phyloP scores from a whole-genome alignment of 1,284 basidiomycete species.

The Pseudozyma tsukubaensis region DNA sequence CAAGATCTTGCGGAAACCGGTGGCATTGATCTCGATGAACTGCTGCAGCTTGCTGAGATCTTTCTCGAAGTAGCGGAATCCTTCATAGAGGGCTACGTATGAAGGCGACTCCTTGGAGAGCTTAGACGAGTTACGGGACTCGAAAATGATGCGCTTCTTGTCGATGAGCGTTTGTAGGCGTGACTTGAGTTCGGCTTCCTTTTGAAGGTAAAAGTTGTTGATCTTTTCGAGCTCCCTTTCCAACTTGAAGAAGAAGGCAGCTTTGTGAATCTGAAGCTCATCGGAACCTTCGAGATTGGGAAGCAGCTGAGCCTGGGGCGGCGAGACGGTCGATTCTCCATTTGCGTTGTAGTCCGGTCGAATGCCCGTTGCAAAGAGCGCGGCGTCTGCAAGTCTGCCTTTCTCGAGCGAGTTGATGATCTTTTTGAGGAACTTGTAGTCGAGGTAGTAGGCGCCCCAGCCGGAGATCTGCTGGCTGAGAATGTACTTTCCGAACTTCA shows the following conservation, averaged over 20 bases:
- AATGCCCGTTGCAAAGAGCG: constrained; percentile 83
- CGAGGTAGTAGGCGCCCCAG: constrained; percentile 95
- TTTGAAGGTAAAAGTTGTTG: constrained; percentile 98
- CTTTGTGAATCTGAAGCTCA: constrained; percentile 80
- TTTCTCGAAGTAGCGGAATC: constrained; percentile 91
- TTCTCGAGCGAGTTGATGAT: constrained; percentile 98
- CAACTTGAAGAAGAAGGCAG: constrained; percentile 98
- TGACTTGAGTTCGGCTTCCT: constrained; percentile 90
- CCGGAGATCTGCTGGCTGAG: constrained; percentile 96
- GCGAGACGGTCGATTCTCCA: constrained; percentile 27
- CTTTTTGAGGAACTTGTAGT: constrained; percentile 98
- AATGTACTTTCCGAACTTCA: constrained; percentile 97
- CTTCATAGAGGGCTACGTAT: constrained; percentile 82
- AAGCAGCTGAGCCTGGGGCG: constrained; percentile 54
- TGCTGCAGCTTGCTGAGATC: constrained; percentile 96
- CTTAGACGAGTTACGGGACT: constrained; percentile 50
- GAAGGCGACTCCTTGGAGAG: constrained; percentile 64
- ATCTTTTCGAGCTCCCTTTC: constrained; percentile 99
- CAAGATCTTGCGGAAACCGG: constrained; percentile 95
- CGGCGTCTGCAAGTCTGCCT: constrained; percentile 88
- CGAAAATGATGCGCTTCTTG: constrained; percentile 78
- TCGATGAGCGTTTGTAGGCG: constrained; percentile 92
- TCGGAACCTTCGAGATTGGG: constrained; percentile 55
- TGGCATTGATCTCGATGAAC: constrained; percentile 98
- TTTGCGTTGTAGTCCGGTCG: constrained; percentile 72